Conservation (phyloP, 2,329 filamentous ascomycete genomes). For the Neophaeococcomyces mojaviensis region DNA sequence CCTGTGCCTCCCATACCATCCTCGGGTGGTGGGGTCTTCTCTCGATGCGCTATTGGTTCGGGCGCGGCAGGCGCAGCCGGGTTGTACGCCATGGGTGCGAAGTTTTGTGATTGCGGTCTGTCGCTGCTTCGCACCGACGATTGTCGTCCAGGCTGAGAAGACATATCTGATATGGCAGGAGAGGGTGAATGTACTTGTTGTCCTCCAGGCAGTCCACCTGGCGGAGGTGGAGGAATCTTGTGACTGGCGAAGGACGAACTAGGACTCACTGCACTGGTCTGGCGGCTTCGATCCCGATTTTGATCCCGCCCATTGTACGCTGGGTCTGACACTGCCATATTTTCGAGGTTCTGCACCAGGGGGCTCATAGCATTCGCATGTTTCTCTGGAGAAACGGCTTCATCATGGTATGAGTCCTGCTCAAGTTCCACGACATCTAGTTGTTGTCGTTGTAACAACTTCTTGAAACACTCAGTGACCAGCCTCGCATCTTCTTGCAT, state of each 20-base stretch:
- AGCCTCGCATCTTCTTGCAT: constrained; percentile 50
- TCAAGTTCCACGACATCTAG: constrained; percentile 44
- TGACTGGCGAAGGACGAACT: constrained; percentile 25
- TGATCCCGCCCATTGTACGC: constrained; percentile 39
- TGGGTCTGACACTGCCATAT: constrained; percentile 50
- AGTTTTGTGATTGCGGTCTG: constrained; percentile 18
- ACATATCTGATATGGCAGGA: constrained; percentile 11
- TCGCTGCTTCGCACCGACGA: constrained; percentile 8
- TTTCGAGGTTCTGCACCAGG: constrained; percentile 57
- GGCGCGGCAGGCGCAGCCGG: constrained; percentile 59
- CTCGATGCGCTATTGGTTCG: constrained; percentile 57
- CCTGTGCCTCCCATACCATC: constrained; percentile 46
- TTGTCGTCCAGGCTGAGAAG: constrained; percentile 5
- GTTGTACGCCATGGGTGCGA: constrained; percentile 55
- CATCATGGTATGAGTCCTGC: constrained; percentile 27
- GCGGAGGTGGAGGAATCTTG: constrained; percentile 12
- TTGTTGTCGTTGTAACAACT: constrained; percentile 31
- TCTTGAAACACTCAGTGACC: constrained; percentile 42
- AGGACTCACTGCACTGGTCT: constrained; percentile 18
- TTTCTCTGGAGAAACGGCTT: constrained; percentile 22
- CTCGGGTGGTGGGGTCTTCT: constrained; percentile 57
- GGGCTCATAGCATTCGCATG: constrained; percentile 40
- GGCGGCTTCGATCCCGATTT: no score
- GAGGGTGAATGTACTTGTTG: constrained; percentile 11
- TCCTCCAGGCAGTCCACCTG: constrained; percentile 2